Evolutionary conservation across 2,329 filamentous ascomycete species (phyloP), one percentile per base, ranked within the genome.

Genomic region (Lecanicillium sp.): DNA sequence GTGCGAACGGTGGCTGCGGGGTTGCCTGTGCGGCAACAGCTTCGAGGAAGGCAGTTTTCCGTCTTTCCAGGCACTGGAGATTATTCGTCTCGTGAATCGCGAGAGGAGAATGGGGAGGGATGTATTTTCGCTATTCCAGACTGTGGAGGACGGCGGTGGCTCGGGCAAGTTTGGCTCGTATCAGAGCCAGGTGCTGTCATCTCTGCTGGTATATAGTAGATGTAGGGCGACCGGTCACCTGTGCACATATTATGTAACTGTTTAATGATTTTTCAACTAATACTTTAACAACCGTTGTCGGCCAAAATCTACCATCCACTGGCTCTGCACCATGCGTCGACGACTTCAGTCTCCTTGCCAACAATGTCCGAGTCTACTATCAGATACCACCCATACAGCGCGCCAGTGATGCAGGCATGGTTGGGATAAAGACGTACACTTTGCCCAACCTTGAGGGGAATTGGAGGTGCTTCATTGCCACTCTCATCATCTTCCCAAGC

Each of bases 341-440:
- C 66, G 21, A 72, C 65, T 3, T 66, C 11, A 23, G 30, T 56
- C 5, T 64, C 60, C 1, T 70, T 72, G 56, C 81, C 73, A 7
- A 51, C 24, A 6, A n/a, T 35, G 1, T 51, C 48, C 0, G 20
- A 83, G 68, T 52, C 84, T 6, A 63, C 57, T 0, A 64, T 65
- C 5, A 81, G 62, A 62, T 83, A 84, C 74, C 76, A 84, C 0
- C 73, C 78, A 58, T 79, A 82, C 42, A 75, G 67, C 1, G 75
- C 77, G 0, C 78, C 77, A 0, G 80, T 74, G 33, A 84, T 75
- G 56, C 81, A 85, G 4, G 81, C 77, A 63, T 85, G 81, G 50
- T 84, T 84, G 0, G 81, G 79, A 63, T 75, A 83, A 0, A 84
- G 64, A 48, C 72, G 61, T 1, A 64, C 52, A 2, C 33, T 54